Evolutionary conservation across 108 stramenopile genomes (phyloP), one percentile per base, ranked within the genome.

Genomic region (Aurantiochytrium sp.): DNA sequence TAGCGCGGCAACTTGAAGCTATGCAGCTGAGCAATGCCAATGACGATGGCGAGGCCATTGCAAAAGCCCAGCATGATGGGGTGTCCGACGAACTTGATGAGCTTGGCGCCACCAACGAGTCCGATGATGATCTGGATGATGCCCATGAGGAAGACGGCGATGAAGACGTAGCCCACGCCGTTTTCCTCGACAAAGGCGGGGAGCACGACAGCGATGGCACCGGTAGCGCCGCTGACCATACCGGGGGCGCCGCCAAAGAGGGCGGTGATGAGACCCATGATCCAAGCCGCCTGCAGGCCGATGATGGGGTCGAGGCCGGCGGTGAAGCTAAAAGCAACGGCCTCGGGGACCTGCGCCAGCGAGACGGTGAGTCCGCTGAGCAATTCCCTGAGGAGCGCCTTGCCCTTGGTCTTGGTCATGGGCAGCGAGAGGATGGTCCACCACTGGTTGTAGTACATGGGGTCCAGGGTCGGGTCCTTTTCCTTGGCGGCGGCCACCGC

Each of bases 41-140:
- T 96, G 55, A 97, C 96, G 4, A 97, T 71, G n/a, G 96, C 94
- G 60, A 97, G 91, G 35, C 97, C 96, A 89, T 97, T 97, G 29
- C 96, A 96, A 89, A 97, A 97, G 2, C 96, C 96, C 21, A 97
- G 71, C 96, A 97, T 97, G 55, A 97, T 96, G 42, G 96, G 95
- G 87, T 96, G 96, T 2, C 96, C 96, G 10, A 97, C 94, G 35
- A 97, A 87, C 4, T 95, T 91, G 58, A 97, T 95, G 44, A 96
- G 91, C 88, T 95, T 95, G 25, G 96, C 96, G 57, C 96, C 59
- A 23, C 92, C 94, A n/a, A 93, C 73, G 8, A 90, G 45, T 23
- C 96, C 96, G 8, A 93, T 92, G 4, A 90, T 51, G 60, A 96
- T 93, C 91, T 96, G 96, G 44, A 96, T 87, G 5, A 96, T 44